phyloP scores from a whole-genome alignment of 169 alveolate species.

The Perkinsus chesapeaki region DNA sequence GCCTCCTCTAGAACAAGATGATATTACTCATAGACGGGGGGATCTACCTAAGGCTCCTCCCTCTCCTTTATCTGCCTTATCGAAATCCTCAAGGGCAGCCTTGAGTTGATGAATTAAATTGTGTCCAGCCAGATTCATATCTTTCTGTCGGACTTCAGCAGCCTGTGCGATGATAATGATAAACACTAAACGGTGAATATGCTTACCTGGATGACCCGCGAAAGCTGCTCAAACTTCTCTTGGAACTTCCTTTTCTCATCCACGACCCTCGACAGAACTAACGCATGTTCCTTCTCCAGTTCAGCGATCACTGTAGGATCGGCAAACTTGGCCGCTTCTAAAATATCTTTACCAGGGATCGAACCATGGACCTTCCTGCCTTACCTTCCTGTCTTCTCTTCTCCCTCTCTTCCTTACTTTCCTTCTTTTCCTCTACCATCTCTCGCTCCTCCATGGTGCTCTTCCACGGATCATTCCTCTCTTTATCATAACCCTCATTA shows the following conservation, averaged over 20 bases:
- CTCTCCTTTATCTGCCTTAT: neutral
- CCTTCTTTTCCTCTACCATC: neutral
- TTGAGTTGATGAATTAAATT: neutral
- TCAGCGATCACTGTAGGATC: neutral
- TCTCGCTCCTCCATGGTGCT: neutral
- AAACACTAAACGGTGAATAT: neutral
- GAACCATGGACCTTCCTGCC: neutral
- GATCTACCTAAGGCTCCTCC: neutral
- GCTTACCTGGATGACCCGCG: neutral
- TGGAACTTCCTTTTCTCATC: neutral
- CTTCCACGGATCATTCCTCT: neutral
- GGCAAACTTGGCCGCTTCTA: neutral
- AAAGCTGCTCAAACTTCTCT: neutral
- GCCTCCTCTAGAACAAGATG: neutral
- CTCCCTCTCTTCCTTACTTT: neutral
- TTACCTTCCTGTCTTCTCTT: neutral
- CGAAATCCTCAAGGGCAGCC: neutral
- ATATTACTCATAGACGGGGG: neutral
- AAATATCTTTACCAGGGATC: neutral
- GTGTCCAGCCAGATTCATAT: neutral
- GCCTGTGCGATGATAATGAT: neutral
- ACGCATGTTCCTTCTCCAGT: neutral
- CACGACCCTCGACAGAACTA: neutral
- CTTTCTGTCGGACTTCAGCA: neutral
- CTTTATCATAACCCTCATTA: neutral